Conservation (phyloP, 78 protist species). For the Acrasis kona region DNA sequence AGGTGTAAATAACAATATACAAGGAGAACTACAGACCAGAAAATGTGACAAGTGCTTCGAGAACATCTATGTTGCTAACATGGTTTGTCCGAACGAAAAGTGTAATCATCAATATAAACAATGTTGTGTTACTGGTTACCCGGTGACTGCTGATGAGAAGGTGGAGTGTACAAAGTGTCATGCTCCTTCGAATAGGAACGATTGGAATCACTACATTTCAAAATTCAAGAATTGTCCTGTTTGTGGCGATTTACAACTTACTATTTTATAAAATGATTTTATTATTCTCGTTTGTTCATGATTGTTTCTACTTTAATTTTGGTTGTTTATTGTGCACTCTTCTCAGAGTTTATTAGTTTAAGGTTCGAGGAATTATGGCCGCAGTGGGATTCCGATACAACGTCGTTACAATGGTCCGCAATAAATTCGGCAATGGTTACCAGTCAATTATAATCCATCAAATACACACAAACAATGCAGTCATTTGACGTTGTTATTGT, state of each 20-base stretch:
- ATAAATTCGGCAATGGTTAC: too few species aligned
- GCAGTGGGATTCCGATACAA: too few species aligned
- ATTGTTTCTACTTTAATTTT: too few species aligned
- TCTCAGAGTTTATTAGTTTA: too few species aligned
- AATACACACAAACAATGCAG: too few species aligned
- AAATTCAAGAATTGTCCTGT: constrained; percentile 1
- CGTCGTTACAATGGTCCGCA: too few species aligned
- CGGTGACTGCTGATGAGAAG: background rate
- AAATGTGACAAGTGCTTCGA: constrained; percentile 12
- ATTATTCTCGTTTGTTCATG: too few species aligned
- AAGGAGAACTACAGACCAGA: constrained; percentile 5
- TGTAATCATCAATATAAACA: background rate
- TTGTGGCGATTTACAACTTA: constrained; percentile 8
- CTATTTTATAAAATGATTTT: background rate
- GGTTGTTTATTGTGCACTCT: too few species aligned
- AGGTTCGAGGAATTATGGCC: too few species aligned
- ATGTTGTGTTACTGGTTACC: background rate
- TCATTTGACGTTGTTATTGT: background rate
- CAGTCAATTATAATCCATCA: too few species aligned
- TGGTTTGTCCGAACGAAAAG: background rate
- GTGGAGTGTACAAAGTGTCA: background rate
- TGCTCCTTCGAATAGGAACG: too few species aligned
- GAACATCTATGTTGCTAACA: background rate
- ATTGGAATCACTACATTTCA: constrained; percentile 10
- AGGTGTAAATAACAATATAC: constrained; percentile 22